Percentiles rank a stretch among this genome's conserved stretches.
phyloP scores from a whole-genome alignment of 2,329 filamentous ascomycete genomes.

The Verticillium nonalfalfae region DNA sequence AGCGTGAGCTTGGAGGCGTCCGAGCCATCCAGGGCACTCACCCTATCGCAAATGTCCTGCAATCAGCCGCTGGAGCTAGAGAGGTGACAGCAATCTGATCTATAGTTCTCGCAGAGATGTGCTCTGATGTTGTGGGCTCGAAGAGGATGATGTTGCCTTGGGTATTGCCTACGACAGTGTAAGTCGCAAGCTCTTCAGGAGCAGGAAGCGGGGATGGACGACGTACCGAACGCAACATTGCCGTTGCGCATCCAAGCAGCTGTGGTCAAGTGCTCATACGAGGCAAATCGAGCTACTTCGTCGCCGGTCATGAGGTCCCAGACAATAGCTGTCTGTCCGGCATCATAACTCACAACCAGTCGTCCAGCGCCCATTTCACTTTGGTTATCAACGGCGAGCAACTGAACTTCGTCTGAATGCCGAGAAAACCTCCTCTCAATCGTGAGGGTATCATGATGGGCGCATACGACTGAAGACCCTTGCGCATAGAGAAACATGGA shows the following conservation, averaged over 20 bases:
- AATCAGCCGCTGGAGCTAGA: conserved; percentile 81
- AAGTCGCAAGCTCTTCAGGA: conserved; percentile 9
- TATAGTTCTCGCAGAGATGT: conserved; percentile 84
- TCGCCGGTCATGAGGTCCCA: conserved; percentile 94
- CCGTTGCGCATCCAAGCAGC: conserved; percentile 96
- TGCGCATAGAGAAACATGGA: conserved; percentile 88
- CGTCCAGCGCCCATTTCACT: conserved; percentile 82
- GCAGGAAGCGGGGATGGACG: background rate
- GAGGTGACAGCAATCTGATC: conserved; percentile 92
- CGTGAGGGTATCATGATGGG: conserved; percentile 86
- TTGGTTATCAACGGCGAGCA: conserved; percentile 85
- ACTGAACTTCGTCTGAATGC: conserved; percentile 75
- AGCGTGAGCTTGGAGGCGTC: conserved; percentile 1
- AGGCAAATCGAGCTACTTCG: conserved; percentile 85
- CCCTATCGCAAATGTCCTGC: conserved; percentile 94
- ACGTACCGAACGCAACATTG: conserved; percentile 89
- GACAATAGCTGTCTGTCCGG: conserved; percentile 84
- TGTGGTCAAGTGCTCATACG: conserved; percentile 78
- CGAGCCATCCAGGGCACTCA: conserved; percentile 32
- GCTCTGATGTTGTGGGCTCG: conserved; percentile 87
- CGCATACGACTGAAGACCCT: conserved; percentile 73
- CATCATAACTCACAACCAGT: conserved; percentile 88
- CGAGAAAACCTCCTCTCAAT: conserved; percentile 81
- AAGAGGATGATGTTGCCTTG: conserved; percentile 94
- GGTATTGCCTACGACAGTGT: conserved; percentile 61